Evolutionary conservation across 805 yeast genomes (phyloP), one percentile per base, ranked within the genome.

Genomic region (Nakazawaea ambrosiae): DNA sequence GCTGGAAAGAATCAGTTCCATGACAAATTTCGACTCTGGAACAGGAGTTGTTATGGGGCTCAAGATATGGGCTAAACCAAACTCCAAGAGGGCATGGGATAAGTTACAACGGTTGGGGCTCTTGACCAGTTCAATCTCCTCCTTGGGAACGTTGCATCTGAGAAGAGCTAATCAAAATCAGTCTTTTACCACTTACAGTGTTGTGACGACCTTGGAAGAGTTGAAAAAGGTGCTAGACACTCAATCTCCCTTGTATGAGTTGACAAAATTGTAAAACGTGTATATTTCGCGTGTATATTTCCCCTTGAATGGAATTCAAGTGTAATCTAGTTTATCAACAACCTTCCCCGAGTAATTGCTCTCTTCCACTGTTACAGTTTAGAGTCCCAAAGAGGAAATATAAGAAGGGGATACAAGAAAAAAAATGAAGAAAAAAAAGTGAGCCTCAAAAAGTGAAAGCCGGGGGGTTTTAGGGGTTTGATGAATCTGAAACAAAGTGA

Each of bases 1-100:
- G 39, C 51, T 60, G 4, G 63, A 64, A 37, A 18, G 39, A 34
- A 27, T 46, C 37, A 37, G 61, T 37, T 49, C 56, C 6, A 45
- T 57, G 17, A 40, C 54, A 1, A 48, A 48, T 15, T 40, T 54
- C 39, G 43, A 46, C 19, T 51, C 59, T 8, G 53, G 60, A 5
- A 53, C 64, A 4, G 60, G 61, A 23, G 49, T 65, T 23, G 74
- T 52, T 9, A 50, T 68, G 12, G 63, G 66, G 9, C 51, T 66
- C 43, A 76, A 80, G 47, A 51, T 73, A 5, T 78, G 89, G 86
- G 61, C 77, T 4, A 65, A 76, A 39, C 70, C 64, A 24, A 73
- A 79, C 20, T 67, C 36, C 15, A 39, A 34, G 23, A 34, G 27
- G 14, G 39, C 33, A 12, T 39, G 42, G 42, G 42, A 34, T 20